These are phyloP conservation scores for Russula ochroleuca DNA, from an alignment of 768 basidiomycete genomes.

Conservation along the genomic window DNA sequence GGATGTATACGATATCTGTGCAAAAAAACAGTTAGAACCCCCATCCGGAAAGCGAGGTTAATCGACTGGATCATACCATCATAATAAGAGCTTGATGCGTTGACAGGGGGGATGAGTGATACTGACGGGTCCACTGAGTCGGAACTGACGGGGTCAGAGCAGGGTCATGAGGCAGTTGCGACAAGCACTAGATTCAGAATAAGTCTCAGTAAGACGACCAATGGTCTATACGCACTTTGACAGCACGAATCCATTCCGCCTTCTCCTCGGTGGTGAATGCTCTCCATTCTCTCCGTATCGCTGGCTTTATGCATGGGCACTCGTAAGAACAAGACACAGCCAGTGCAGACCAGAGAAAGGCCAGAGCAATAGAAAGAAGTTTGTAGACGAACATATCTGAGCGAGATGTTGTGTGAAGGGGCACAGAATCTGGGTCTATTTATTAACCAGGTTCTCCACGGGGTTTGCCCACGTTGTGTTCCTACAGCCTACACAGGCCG, in stretches of 20 bases:
- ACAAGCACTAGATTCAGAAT: conserved; percentile 19
- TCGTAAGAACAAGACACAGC: background rate
- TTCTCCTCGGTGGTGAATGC: too few species aligned
- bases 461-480: background rate
- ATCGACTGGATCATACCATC: conserved; percentile 12
- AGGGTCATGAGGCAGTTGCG: conserved; percentile 25
- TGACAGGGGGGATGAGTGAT: conserved; percentile 24
- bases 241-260: too few species aligned
- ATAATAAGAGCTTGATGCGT: conserved; percentile 24
- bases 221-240: conserved; percentile 26
- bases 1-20: conserved; percentile 29
- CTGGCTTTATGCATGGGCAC: conserved; percentile 22
- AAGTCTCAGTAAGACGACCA: background rate
- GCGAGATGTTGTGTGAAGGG: too few species aligned
- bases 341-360: background rate
- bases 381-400: background rate
- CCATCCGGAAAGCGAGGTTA: background rate
- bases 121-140: conserved; percentile 7
- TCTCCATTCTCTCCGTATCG: too few species aligned
- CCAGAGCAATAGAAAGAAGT: background rate
- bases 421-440: background rate
- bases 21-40: background rate
- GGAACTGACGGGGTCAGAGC: conserved; percentile 17
- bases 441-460: background rate
- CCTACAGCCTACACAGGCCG: background rate